Evolutionary conservation across 1,284 basidiomycete genomes (phyloP).

Genomic region (Hemileia vastatrix): DNA sequence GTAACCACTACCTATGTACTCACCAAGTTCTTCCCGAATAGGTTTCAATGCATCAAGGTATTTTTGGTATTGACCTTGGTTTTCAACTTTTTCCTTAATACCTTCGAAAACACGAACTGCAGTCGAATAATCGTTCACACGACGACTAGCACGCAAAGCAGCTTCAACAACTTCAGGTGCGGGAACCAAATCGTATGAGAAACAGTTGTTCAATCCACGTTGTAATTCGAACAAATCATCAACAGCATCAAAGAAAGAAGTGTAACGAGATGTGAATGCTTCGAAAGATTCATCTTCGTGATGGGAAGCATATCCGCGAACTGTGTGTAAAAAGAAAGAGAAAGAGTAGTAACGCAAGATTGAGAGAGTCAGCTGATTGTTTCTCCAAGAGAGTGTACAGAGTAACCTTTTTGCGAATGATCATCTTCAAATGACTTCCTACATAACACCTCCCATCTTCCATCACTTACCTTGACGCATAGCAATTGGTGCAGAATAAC

Average conservation of each 20-base stretch:
- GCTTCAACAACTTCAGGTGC: constrained; percentile 78
- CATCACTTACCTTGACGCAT: too few relatives aligned
- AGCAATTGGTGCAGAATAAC: too few relatives aligned
- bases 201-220: constrained; percentile 97
- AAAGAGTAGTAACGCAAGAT: too few relatives aligned
- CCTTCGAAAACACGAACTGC: constrained; percentile 80
- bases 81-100: constrained; percentile 86
- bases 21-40: constrained; percentile 78
- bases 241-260: constrained; percentile 79
- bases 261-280: constrained; percentile 83
- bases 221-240: constrained; percentile 95
- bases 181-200: constrained; percentile 94
- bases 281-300: constrained; percentile 86
- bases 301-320: too few relatives aligned
- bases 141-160: constrained; percentile 74
- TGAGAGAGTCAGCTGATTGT: too few relatives aligned
- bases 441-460: too few relatives aligned
- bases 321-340: too few relatives aligned
- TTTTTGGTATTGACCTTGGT: constrained; percentile 79
- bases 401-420: too few relatives aligned
- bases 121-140: constrained; percentile 92
- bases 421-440: too few relatives aligned
- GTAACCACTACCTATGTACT: too few relatives aligned
- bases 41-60: constrained; percentile 78
- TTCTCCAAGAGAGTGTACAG: too few relatives aligned